phyloP scores from a whole-genome alignment of 1,284 basidiomycete species.

The Somion occarium region DNA sequence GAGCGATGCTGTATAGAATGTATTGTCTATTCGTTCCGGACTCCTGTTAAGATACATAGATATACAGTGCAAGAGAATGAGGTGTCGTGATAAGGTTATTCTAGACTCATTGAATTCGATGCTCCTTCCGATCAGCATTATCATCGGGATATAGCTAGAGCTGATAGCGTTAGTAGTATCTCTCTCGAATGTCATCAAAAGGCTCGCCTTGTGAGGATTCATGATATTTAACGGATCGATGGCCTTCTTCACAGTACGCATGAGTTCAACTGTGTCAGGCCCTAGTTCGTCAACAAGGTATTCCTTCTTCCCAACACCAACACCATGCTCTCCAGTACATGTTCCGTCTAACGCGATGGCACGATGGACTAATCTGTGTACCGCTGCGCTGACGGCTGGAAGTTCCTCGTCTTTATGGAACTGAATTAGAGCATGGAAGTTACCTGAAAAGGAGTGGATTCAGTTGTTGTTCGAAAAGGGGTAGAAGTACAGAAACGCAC shows the following conservation, averaged over 20 bases:
- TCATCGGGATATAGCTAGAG: conserved; percentile 17
- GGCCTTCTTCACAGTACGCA: conserved; percentile 73
- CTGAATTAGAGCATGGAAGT: conserved; percentile 68
- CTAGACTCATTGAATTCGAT: background rate
- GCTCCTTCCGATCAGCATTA: conserved; percentile 1
- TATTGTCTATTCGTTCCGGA: background rate
- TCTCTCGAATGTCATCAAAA: background rate
- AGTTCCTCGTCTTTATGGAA: conserved; percentile 63
- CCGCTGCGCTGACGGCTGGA: conserved; percentile 48
- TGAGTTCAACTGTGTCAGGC: conserved; percentile 69
- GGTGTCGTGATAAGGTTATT: background rate
- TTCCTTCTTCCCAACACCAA: conserved; percentile 76
- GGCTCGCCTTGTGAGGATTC: conserved; percentile 73
- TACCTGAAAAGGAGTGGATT: conserved; percentile 30
- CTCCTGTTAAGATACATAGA: background rate
- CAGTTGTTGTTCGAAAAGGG: conserved; percentile 14
- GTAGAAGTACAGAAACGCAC: conserved; percentile 36
- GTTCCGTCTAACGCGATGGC: conserved; percentile 71
- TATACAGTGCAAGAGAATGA: background rate
- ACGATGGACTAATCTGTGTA: conserved; percentile 63
- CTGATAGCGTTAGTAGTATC: background rate
- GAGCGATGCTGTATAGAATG: background rate
- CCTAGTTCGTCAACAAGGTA: conserved; percentile 75
- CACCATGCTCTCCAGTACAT: conserved; percentile 68
- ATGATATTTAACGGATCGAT: conserved; percentile 76